These are phyloP conservation scores for Pythium biforme DNA, from an alignment of 352 stramenopile species.

Conservation along the genomic window DNA sequence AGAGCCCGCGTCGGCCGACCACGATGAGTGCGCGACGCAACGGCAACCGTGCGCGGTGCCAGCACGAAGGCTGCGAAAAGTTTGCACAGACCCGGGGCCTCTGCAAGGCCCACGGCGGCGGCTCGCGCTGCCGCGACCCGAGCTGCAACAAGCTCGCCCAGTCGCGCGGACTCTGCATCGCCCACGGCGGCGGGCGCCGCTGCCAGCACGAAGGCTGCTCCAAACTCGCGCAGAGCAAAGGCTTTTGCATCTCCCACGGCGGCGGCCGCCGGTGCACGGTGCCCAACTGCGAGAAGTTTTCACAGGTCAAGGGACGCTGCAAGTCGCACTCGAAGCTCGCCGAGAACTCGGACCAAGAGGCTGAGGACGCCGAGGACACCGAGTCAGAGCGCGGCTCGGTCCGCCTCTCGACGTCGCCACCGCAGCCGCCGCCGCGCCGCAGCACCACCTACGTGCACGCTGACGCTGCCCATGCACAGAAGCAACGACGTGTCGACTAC, in stretches of 20 bases:
- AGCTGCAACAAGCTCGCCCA: conserved; percentile 83
- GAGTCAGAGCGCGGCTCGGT: conserved; percentile 16
- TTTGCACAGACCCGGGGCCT: conserved; percentile 80
- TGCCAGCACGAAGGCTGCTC: conserved; percentile 71
- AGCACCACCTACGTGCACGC: conserved; percentile 23
- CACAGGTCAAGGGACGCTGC: conserved; percentile 84
- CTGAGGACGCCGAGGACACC: conserved; percentile 23
- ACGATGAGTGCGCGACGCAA: conserved; percentile 43
- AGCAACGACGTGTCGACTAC: conserved; percentile 65
- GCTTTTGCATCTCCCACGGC: conserved; percentile 82
- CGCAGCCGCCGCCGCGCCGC: conserved; percentile 29
- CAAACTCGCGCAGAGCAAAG: conserved; percentile 78
- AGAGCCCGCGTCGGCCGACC: conserved; percentile 5
- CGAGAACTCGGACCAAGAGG: conserved; percentile 24
- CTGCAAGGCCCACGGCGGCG: conserved; percentile 84
- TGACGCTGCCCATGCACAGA: conserved; percentile 17
- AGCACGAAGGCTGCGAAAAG: conserved; percentile 74
- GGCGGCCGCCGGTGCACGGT: conserved; percentile 73
- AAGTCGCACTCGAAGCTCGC: conserved; percentile 84
- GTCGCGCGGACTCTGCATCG: conserved; percentile 74
- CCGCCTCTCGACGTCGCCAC: conserved; percentile 20
- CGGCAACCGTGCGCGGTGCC: conserved; percentile 71
- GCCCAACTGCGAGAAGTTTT: conserved; percentile 82
- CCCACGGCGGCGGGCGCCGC: conserved; percentile 69
- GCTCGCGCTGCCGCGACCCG: conserved; percentile 71